Percentiles rank a stretch among this genome's conserved stretches.
Conservation (phyloP, 1,284 basidiomycete genomes). For the Leccinum solheimii region DNA sequence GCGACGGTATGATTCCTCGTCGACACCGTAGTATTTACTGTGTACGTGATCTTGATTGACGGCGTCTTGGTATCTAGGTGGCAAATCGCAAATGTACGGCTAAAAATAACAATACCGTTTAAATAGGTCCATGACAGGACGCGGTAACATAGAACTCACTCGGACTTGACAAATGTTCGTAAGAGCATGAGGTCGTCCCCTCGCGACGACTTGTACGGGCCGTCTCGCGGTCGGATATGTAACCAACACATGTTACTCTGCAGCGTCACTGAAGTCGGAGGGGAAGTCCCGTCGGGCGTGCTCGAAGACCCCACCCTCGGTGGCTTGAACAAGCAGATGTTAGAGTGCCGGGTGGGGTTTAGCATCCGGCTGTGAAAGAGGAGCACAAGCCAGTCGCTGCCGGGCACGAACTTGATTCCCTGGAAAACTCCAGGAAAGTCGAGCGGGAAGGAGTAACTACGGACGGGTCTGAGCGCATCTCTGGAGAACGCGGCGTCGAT, state of each 20-base stretch:
- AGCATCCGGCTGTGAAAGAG: conserved; percentile 34
- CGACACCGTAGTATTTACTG: conserved; percentile 23
- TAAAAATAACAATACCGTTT: background rate
- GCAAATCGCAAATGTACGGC: conserved; percentile 30
- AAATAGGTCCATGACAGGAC: background rate
- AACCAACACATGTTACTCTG: conserved; percentile 34
- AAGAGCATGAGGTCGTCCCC: conserved; percentile 32
- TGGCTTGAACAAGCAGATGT: conserved; percentile 31
- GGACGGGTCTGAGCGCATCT: conserved; percentile 16
- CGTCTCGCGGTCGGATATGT: conserved; percentile 20
- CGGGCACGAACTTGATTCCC: conserved; percentile 33
- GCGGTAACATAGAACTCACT: conserved; percentile 16
- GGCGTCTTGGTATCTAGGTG: conserved; percentile 30
- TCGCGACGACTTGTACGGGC: conserved; percentile 35
- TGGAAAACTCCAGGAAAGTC: conserved; percentile 35
- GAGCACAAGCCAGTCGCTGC: conserved; percentile 31
- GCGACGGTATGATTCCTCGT: conserved; percentile 25
- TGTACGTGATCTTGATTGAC: conserved; percentile 30
- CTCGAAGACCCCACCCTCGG: conserved; percentile 3
- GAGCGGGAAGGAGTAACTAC: conserved; percentile 30
- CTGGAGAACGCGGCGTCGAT: conserved; percentile 27
- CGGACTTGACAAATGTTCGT: conserved; percentile 30
- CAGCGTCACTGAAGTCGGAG: conserved; percentile 23
- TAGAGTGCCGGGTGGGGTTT: conserved; percentile 33
- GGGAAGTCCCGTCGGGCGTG: background rate